phyloP scores from a whole-genome alignment of 805 yeast species.

The Metschnikowia gelsemii region DNA sequence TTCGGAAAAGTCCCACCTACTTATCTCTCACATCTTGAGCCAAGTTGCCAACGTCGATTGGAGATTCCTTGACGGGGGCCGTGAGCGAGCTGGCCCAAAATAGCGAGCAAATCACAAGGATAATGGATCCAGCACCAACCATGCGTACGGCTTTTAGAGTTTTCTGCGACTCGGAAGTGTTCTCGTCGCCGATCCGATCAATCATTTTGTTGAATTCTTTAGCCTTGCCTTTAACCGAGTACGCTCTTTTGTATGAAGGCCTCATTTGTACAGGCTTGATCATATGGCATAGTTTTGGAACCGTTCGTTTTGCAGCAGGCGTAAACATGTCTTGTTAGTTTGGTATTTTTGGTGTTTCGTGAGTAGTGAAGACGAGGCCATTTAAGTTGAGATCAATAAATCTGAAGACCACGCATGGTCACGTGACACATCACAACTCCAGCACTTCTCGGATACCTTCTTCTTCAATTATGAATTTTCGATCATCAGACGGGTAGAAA shows the following conservation, averaged over 20 bases:
- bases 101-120: constrained; percentile 19
- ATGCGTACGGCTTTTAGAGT: constrained; percentile 27
- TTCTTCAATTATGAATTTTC: too few species aligned
- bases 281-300: background rate
- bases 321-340: too few species aligned
- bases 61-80: constrained; percentile 18
- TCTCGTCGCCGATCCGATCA: constrained; percentile 36
- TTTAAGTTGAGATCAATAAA: too few species aligned
- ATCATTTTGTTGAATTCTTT: constrained; percentile 25
- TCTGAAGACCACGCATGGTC: too few species aligned
- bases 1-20: background rate
- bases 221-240: constrained; percentile 16
- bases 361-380: too few species aligned
- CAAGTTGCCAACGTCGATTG: constrained; percentile 14
- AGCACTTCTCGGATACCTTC: too few species aligned
- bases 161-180: constrained; percentile 29
- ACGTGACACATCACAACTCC: too few species aligned
- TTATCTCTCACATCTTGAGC: constrained; percentile 16
- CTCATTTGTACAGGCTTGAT: background rate
- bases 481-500: too few species aligned
- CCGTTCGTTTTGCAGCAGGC: background rate
- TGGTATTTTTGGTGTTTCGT: too few species aligned
- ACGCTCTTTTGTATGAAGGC: background rate
- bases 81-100: constrained; percentile 20
- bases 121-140: constrained; percentile 19